Evolutionary conservation across 2,329 filamentous ascomycete species (phyloP).

Genomic region (Hymenoscyphus albidus): DNA sequence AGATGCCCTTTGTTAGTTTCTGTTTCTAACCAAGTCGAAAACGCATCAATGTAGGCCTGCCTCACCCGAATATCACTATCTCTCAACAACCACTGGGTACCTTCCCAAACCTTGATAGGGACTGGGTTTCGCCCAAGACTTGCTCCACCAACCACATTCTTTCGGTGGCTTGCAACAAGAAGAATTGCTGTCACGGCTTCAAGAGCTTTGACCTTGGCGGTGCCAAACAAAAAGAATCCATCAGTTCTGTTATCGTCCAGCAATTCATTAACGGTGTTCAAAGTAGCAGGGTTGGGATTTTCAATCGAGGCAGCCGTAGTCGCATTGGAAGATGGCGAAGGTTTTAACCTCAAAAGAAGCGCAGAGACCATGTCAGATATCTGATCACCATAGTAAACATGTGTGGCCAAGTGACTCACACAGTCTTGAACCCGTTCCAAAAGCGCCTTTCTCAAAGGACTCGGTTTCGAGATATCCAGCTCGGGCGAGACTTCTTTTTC

Average conservation of each 20-base stretch:
- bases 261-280: conserved; percentile 43
- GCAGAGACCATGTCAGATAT: conserved; percentile 89
- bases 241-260: conserved; percentile 51
- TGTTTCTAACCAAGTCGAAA: conserved; percentile 79
- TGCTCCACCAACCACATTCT: conserved; percentile 55
- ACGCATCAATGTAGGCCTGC: conserved; percentile 78
- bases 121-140: conserved; percentile 70
- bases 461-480: conserved; percentile 42
- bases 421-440: conserved; percentile 71
- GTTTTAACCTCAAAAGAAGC: conserved; percentile 74
- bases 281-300: conserved; percentile 44
- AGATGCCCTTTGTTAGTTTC: conserved; percentile 69
- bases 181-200: conserved; percentile 79
- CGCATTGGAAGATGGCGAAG: conserved; percentile 45
- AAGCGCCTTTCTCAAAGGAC: conserved; percentile 55
- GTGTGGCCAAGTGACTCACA: conserved; percentile 86
- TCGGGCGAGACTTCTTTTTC: conserved; percentile 34
- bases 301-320: conserved; percentile 44
- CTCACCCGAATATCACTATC: conserved; percentile 76
- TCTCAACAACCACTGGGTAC: conserved; percentile 88
- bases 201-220: conserved; percentile 63
- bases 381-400: conserved; percentile 96
- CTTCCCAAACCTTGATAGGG: conserved; percentile 84
- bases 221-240: conserved; percentile 60
- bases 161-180: conserved; percentile 69